Conservation (phyloP, 306 rosid genomes). For the Vachellia pachyceras region DNA sequence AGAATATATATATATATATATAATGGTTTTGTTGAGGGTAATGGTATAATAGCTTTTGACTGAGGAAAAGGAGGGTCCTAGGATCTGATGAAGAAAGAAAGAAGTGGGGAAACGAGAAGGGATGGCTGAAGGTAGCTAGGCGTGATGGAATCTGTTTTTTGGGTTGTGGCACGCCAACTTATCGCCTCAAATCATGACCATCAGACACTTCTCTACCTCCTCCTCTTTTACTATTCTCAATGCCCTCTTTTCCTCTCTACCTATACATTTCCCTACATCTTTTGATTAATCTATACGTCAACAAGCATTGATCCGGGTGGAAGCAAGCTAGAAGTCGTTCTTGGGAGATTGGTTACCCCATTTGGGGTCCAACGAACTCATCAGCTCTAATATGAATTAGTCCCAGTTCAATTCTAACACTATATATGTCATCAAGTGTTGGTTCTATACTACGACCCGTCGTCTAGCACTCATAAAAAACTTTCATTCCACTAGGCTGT, state of each 20-base stretch:
- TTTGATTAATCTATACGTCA: neutral
- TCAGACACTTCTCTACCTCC: neutral
- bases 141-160: conserved; percentile 86
- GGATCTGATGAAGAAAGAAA: conserved; percentile 80
- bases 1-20: neutral
- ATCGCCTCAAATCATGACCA: conserved; percentile 84
- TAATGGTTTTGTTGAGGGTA: neutral
- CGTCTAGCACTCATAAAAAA: no score
- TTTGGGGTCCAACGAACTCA: no score
- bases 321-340: no score
- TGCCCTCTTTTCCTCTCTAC: conserved; percentile 43
- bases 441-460: no score
- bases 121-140: conserved; percentile 48
- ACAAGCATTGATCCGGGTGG: no score
- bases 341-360: no score
- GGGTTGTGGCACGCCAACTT: conserved; percentile 84
- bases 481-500: no score
- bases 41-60: neutral
- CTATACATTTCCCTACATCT: conserved; percentile 54
- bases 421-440: no score
- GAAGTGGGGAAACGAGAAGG: conserved; percentile 39
- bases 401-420: no score
- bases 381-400: no score
- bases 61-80: conserved; percentile 54
- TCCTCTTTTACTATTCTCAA: conserved; percentile 27